Evolutionary conservation across 2,329 filamentous ascomycete species (phyloP).

Genomic region (Waltergamsia citrina): DNA sequence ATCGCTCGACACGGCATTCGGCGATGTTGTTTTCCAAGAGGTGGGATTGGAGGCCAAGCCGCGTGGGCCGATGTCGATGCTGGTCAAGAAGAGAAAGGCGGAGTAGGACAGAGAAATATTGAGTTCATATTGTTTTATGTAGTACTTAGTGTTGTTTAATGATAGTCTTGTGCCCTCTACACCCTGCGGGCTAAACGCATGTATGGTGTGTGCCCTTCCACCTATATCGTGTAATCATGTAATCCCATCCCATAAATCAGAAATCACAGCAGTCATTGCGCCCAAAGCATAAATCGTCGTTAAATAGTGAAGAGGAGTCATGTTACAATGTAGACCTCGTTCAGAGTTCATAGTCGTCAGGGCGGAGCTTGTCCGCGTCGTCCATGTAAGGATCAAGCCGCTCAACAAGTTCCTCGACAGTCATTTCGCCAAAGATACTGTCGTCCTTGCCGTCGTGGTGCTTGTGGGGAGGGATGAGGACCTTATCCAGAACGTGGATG

Average conservation of each 20-base stretch:
- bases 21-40: constrained; percentile 13
- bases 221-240: too few species aligned
- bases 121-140: too few species aligned
- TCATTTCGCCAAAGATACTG: constrained; percentile 11
- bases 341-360: background rate
- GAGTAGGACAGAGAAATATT: background rate
- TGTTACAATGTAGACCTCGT: background rate
- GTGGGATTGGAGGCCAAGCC: constrained; percentile 11
- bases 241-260: too few species aligned
- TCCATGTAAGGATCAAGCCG: constrained; percentile 18
- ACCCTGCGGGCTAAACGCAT: background rate
- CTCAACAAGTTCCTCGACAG: constrained; percentile 17
- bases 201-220: too few species aligned
- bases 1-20: constrained; percentile 12
- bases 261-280: too few species aligned
- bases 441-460: constrained; percentile 5
- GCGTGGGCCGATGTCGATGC: constrained; percentile 13
- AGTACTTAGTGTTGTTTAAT: too few species aligned
- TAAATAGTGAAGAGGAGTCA: background rate
- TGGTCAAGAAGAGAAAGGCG: constrained; percentile 4
- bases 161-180: too few species aligned
- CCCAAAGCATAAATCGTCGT: too few species aligned
- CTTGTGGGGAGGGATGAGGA: constrained; percentile 68
- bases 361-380: background rate
- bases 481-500: constrained; percentile 63